These are phyloP conservation scores for Xylaria hypoxylon DNA, from an alignment of 2,329 filamentous ascomycete genomes.

Conservation along the genomic window DNA sequence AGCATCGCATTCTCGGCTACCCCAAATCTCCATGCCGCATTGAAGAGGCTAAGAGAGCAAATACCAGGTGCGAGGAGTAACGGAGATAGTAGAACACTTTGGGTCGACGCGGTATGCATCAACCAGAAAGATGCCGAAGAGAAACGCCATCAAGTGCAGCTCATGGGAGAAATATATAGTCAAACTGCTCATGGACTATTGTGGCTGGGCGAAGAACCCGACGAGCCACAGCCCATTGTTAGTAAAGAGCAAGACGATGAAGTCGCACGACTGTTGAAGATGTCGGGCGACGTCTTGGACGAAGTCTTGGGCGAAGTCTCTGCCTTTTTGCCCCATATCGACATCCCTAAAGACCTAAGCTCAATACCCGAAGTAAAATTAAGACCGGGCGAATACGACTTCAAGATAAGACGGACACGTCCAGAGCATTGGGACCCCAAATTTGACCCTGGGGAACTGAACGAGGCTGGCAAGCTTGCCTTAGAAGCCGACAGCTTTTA, in stretches of 20 bases:
- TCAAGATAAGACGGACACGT: conserved; percentile 19
- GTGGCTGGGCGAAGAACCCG: conserved; percentile 26
- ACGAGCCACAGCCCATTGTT: conserved; percentile 16
- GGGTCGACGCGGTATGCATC: conserved; percentile 28
- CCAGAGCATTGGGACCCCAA: conserved; percentile 25
- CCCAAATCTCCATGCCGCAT: conserved; percentile 21
- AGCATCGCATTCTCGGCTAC: conserved; percentile 15
- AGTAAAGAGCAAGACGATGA: conserved; percentile 18
- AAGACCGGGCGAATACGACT: conserved; percentile 13
- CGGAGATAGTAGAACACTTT: conserved; percentile 12
- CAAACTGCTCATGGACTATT: conserved; percentile 26
- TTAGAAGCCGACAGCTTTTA: conserved; percentile 29
- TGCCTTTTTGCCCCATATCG: conserved; percentile 7
- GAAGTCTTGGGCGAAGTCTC: conserved; percentile 10
- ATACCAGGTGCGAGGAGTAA: background rate
- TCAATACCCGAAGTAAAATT: conserved; percentile 11
- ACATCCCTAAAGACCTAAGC: conserved; percentile 7
- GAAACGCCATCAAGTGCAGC: conserved; percentile 15
- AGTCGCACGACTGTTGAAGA: conserved; percentile 3
- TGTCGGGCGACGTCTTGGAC: background rate
- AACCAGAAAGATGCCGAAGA: conserved; percentile 23
- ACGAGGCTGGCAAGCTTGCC: conserved; percentile 18
- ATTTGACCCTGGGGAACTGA: conserved; percentile 6
- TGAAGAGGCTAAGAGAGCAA: conserved; percentile 23
- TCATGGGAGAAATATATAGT: conserved; percentile 30